phyloP scores from a whole-genome alignment of 495 filamentous ascomycete genomes.

The Podospora fimiseda region DNA sequence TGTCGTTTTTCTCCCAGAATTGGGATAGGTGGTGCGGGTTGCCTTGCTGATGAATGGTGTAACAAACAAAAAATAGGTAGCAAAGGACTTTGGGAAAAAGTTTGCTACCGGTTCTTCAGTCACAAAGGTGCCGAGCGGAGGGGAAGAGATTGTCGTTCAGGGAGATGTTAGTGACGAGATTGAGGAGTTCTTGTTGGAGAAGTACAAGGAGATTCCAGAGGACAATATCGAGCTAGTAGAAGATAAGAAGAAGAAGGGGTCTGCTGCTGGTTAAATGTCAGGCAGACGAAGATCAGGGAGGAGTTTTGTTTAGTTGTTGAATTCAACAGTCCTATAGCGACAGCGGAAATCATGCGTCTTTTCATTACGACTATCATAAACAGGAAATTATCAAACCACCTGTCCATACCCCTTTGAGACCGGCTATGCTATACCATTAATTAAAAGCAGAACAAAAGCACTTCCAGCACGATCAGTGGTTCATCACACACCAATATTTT shows the following conservation, averaged over 20 bases:
- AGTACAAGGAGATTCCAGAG: slow-evolving; percentile 77
- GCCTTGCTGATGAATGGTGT: slow-evolving; percentile 12
- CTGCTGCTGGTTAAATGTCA: slow-evolving; percentile 12
- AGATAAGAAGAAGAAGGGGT: slow-evolving; percentile 74
- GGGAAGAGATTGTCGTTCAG: slow-evolving; percentile 96
- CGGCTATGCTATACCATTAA: too few relatives aligned
- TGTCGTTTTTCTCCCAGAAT: slow-evolving; percentile 6
- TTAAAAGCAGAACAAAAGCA: too few relatives aligned
- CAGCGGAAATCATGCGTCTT: too few relatives aligned
- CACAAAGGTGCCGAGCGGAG: slow-evolving; percentile 76
- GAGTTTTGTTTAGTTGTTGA: too few relatives aligned
- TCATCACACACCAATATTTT: too few relatives aligned
- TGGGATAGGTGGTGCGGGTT: too few relatives aligned
- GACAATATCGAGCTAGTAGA: slow-evolving; percentile 92
- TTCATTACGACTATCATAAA: too few relatives aligned
- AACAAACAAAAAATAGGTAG: slow-evolving; percentile 34
- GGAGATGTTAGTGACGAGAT: slow-evolving; percentile 95
- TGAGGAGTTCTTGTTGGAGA: slow-evolving; percentile 79
- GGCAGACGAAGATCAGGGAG: neutral
- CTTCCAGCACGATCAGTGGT: too few relatives aligned
- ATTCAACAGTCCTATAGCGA: too few relatives aligned
- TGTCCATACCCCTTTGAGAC: too few relatives aligned
- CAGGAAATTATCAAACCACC: too few relatives aligned
- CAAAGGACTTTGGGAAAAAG: slow-evolving; percentile 84
- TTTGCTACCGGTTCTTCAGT: slow-evolving; percentile 92